Conservation (phyloP, 164 flowering plant genomes). For the Vitis rupestris region DNA sequence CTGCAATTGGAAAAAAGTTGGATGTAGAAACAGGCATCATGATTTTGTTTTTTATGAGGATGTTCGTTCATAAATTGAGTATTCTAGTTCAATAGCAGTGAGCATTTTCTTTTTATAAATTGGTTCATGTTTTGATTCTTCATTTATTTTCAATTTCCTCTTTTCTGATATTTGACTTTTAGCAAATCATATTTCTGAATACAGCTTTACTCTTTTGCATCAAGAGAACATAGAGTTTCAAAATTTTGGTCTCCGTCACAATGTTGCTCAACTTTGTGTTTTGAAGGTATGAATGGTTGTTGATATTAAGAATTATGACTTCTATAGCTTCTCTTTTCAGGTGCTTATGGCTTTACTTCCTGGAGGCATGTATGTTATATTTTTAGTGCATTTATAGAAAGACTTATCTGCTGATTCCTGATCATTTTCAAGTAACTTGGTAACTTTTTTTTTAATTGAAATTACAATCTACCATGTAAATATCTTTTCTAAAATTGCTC, state of each 20-base stretch:
- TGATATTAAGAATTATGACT: not conserved
- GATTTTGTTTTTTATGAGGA: no score
- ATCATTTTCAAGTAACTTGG: no score
- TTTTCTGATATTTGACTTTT: not conserved
- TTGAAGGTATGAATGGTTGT: conserved; percentile 52
- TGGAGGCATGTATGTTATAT: no score
- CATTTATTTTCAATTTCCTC: not conserved
- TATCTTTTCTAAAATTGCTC: no score
- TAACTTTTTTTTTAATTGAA: no score
- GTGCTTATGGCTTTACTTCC: no score
- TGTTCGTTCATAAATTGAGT: no score
- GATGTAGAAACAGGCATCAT: no score
- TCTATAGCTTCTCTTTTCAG: no score
- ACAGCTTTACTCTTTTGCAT: conserved; percentile 74
- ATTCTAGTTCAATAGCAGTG: not conserved
- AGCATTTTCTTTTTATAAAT: not conserved
- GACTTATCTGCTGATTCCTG: no score
- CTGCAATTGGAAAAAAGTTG: not conserved
- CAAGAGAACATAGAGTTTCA: conserved; percentile 74
- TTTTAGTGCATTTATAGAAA: no score
- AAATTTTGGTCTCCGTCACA: conserved; percentile 78
- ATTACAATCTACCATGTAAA: no score
- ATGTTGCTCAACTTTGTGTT: conserved; percentile 93
- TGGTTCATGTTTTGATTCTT: not conserved
- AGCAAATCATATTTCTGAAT: conserved; percentile 7